These are phyloP conservation scores for Yarrowia sp. DNA, from an alignment of 805 yeast genomes.

Conservation along the genomic window DNA sequence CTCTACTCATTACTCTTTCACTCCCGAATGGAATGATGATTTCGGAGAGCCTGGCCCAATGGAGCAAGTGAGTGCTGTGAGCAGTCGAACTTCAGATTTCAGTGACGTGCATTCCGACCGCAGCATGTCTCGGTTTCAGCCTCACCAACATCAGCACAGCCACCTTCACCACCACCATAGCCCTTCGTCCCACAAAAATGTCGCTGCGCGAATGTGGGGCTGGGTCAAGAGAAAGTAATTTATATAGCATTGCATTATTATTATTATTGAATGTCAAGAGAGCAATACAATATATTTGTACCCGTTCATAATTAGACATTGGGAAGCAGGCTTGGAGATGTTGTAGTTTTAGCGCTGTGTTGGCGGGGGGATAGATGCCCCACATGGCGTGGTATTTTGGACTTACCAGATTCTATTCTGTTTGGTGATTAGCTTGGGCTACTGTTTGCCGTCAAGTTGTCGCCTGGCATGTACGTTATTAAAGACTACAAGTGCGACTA, in stretches of 20 bases:
- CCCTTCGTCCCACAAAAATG: conserved; percentile 26
- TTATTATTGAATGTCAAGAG: background rate
- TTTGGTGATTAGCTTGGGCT: no score
- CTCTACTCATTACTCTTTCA: conserved; percentile 12
- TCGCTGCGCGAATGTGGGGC: conserved; percentile 33
- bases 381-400: no score
- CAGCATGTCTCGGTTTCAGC: background rate
- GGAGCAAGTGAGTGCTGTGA: conserved; percentile 27
- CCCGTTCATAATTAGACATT: no score
- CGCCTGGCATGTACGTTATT: no score
- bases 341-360: no score
- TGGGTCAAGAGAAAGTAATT: conserved; percentile 31
- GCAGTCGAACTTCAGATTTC: conserved; percentile 5
- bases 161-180: background rate
- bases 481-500: no score
- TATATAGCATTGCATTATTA: conserved; percentile 22
- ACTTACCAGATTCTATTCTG: no score
- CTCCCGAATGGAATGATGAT: conserved; percentile 10
- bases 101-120: conserved; percentile 5
- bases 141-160: background rate
- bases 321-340: no score
- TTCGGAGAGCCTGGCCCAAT: conserved; percentile 38
- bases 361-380: no score
- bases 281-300: no score
- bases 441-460: no score